phyloP scores from a whole-genome alignment of 2,329 filamentous ascomycete genomes.

The Xylaria polymorpha region DNA sequence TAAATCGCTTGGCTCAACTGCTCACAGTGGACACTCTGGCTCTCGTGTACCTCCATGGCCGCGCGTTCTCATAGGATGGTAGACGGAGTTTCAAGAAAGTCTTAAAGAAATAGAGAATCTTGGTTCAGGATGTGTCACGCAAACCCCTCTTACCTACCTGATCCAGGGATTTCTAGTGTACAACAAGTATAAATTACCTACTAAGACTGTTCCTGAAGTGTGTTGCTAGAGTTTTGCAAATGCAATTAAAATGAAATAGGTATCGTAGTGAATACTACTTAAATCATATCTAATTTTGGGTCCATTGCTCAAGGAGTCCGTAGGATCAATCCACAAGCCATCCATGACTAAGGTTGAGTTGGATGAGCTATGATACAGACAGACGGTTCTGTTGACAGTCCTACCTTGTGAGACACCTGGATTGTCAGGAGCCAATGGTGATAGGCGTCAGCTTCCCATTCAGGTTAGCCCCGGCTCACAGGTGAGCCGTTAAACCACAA shows the following conservation, averaged over 20 bases:
- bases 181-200: not conserved
- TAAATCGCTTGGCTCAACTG: too few relatives aligned
- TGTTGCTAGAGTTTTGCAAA: not conserved
- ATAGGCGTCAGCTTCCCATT: conserved; percentile 31
- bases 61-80: not conserved
- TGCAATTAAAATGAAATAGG: not conserved
- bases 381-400: not conserved
- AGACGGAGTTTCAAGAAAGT: not conserved
- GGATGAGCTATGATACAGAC: not conserved
- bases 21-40: not conserved
- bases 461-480: conserved; percentile 22
- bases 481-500: too few relatives aligned
- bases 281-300: not conserved
- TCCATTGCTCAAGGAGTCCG: not conserved
- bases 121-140: not conserved
- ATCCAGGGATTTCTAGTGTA: not conserved
- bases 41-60: not conserved
- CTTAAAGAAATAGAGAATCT: too few relatives aligned
- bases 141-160: not conserved
- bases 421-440: conserved; percentile 32
- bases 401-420: not conserved
- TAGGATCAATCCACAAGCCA: not conserved
- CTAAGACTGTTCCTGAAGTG: not conserved
- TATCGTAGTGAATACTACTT: not conserved
- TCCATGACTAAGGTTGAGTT: not conserved